Conservation (phyloP, 1,284 basidiomycete genomes). For the Cryptococcus jaspeensis region DNA sequence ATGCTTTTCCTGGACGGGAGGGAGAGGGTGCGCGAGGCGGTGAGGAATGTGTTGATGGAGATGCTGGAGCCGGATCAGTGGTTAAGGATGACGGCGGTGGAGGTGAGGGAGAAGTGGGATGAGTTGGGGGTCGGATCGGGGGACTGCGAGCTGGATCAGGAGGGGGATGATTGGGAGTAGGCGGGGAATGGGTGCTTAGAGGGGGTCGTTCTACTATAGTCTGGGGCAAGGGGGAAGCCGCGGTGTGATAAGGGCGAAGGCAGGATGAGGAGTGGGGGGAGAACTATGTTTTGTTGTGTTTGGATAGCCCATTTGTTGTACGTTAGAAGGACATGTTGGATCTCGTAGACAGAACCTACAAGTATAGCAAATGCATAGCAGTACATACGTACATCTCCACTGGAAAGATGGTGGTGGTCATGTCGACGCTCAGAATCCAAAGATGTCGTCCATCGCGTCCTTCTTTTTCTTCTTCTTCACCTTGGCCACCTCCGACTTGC, state of each 20-base stretch:
- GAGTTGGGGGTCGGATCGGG: conserved; percentile 23
- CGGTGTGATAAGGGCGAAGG: too few relatives aligned
- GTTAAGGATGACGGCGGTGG: conserved; percentile 32
- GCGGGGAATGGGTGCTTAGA: not conserved
- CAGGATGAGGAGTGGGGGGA: not conserved
- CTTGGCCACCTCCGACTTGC: not conserved
- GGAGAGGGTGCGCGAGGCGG: conserved; percentile 26
- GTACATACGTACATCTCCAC: too few relatives aligned
- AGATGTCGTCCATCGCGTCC: conserved; percentile 44
- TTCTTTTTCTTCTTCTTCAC: conserved; percentile 23
- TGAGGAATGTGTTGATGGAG: conserved; percentile 30
- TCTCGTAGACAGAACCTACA: too few relatives aligned
- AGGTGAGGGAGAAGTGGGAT: conserved; percentile 36
- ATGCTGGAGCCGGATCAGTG: conserved; percentile 39
- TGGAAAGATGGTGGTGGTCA: too few relatives aligned
- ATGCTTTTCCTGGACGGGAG: conserved; percentile 34
- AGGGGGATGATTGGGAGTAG: not conserved
- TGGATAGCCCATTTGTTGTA: too few relatives aligned
- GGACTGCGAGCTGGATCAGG: conserved; percentile 1
- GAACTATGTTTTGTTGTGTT: not conserved
- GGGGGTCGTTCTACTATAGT: not conserved
- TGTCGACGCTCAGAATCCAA: conserved; percentile 18
- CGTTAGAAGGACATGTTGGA: too few relatives aligned
- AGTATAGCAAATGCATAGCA: too few relatives aligned
- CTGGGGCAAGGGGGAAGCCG: too few relatives aligned